Conservation (phyloP, 75 land plant genomes). For the Pinus albicaulis region DNA sequence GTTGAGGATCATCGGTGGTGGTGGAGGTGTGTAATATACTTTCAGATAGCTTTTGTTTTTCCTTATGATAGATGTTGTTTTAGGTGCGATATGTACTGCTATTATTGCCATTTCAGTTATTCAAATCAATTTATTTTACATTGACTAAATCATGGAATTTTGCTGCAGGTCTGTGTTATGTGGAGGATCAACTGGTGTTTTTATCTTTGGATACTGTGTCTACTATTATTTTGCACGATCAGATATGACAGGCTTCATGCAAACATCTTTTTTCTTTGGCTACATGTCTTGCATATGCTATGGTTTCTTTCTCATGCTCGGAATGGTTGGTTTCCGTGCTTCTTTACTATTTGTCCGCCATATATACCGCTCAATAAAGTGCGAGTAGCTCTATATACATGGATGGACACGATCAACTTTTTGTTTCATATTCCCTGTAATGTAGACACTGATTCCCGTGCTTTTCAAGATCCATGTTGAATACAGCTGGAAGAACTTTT, state of each 20-base stretch:
- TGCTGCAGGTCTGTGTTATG: constrained; percentile 59
- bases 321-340: constrained; percentile 62
- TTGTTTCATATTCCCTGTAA: constrained; percentile 1
- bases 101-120: constrained; percentile 28
- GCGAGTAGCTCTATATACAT: constrained; percentile 34
- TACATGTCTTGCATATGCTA: constrained; percentile 82
- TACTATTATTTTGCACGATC: constrained; percentile 64
- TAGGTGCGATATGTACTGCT: constrained; percentile 45
- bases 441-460: constrained; percentile 5
- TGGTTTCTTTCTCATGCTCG: constrained; percentile 76
- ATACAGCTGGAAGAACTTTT: too few species aligned
- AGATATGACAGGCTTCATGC: constrained; percentile 73
- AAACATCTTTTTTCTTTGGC: constrained; percentile 71
- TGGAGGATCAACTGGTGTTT: constrained; percentile 80
- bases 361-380: constrained; percentile 64
- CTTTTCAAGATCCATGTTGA: too few species aligned
- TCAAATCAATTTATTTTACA: neutral
- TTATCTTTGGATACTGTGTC: constrained; percentile 67
- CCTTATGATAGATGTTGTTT: constrained; percentile 39
- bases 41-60: constrained; percentile 12
- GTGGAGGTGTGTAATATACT: constrained; percentile 29
- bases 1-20: constrained; percentile 1
- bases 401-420: neutral
- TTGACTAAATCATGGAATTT: neutral
- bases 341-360: constrained; percentile 70